phyloP scores from a whole-genome alignment of 208 protist species.

The Crithidia fasciculata region DNA sequence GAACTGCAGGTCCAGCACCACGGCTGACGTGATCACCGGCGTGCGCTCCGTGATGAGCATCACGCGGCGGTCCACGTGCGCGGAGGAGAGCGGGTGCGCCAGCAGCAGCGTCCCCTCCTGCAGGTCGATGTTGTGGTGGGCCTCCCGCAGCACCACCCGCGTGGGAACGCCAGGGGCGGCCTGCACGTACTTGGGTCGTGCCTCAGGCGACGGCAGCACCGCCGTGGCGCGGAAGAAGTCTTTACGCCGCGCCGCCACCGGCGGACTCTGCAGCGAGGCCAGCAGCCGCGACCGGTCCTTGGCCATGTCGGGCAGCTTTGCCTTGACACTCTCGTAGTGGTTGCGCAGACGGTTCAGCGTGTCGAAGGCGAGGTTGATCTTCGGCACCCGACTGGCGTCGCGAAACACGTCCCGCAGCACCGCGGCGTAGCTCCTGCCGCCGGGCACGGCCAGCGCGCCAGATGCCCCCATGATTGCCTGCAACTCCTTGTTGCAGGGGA shows the following conservation, averaged over 20 bases:
- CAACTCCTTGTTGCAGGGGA: conserved; percentile 69
- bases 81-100: conserved; percentile 85
- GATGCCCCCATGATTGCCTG: conserved; percentile 54
- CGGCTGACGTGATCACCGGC: conserved; percentile 58
- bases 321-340: conserved; percentile 70
- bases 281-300: conserved; percentile 59
- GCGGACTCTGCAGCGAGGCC: conserved; percentile 28
- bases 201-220: conserved; percentile 16
- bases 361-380: conserved; percentile 73
- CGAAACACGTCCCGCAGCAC: conserved; percentile 66
- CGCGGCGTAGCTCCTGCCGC: conserved; percentile 52
- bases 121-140: conserved; percentile 47
- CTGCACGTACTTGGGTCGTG: conserved; percentile 38
- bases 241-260: conserved; percentile 37
- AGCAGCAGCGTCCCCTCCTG: conserved; percentile 72
- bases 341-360: conserved; percentile 72
- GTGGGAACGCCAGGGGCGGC: conserved; percentile 45
- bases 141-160: conserved; percentile 53
- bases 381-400: conserved; percentile 34
- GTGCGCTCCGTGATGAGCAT: conserved; percentile 80
- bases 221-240: conserved; percentile 54
- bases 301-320: conserved; percentile 49
- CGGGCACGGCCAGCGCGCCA: conserved; percentile 62
- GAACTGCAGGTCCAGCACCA: conserved; percentile 86
- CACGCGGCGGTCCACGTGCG: conserved; percentile 80